Percentiles rank a stretch among this genome's conserved stretches.
phyloP scores from a whole-genome alignment of 768 basidiomycete genomes.

The Trametes coccinea region DNA sequence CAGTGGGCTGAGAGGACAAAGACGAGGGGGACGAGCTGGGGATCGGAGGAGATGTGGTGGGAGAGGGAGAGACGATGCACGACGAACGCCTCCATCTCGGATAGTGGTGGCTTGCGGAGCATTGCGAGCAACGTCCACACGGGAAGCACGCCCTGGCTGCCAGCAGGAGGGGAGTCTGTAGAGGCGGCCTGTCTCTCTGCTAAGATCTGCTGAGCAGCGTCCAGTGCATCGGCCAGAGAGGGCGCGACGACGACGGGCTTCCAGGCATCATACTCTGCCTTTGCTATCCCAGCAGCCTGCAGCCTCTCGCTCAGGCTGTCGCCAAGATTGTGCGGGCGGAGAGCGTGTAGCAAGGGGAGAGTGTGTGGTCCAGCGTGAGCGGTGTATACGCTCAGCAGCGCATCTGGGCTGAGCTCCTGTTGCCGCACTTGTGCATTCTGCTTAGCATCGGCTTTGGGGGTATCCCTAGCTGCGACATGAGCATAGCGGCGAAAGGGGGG shows the following conservation, averaged over 20 bases:
- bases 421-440: too few relatives aligned
- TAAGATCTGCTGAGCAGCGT: background rate
- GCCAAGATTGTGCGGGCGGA: background rate
- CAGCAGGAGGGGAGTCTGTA: background rate
- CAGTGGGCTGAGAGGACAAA: conserved; percentile 49
- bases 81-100: conserved; percentile 45
- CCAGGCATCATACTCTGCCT: conserved; percentile 13
- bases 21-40: conserved; percentile 41
- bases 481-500: background rate
- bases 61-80: conserved; percentile 44
- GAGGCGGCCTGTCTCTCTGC: background rate
- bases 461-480: background rate
- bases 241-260: background rate
- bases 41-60: conserved; percentile 37
- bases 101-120: conserved; percentile 45
- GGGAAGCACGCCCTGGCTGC: conserved; percentile 24
- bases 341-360: background rate
- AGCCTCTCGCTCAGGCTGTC: background rate
- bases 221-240: conserved; percentile 5
- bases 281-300: background rate
- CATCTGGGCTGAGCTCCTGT: background rate
- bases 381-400: background rate
- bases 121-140: conserved; percentile 59
- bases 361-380: background rate
- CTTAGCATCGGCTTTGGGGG: background rate